phyloP scores from a whole-genome alignment of 1,284 basidiomycete species.

The Phellopilus nigrolimitatus region DNA sequence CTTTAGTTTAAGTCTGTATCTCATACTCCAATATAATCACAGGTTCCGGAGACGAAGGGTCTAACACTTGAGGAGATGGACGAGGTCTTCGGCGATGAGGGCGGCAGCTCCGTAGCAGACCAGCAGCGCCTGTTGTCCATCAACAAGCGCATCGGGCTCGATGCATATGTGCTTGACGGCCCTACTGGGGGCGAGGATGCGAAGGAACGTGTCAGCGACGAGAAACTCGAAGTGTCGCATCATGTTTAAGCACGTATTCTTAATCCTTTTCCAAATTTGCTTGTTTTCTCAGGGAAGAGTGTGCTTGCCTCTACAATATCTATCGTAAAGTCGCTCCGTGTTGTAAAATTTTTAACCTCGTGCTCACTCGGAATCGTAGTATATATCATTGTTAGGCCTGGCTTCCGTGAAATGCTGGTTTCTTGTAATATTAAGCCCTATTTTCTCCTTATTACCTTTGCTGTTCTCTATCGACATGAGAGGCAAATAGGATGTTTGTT shows the following conservation, averaged over 20 bases:
- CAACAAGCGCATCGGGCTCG: constrained; percentile 52
- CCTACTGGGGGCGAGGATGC: constrained; percentile 30
- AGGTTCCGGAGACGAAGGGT: constrained; percentile 67
- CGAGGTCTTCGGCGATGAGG: constrained; percentile 54
- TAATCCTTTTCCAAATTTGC: too few species aligned
- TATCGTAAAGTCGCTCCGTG: too few species aligned
- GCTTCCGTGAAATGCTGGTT: too few species aligned
- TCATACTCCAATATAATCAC: constrained; percentile 5
- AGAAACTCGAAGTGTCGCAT: constrained; percentile 6
- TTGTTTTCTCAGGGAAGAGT: too few species aligned
- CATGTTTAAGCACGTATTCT: background rate
- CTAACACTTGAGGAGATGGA: constrained; percentile 70
- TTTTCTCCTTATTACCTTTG: too few species aligned
- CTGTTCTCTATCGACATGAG: too few species aligned
- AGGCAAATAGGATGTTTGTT: too few species aligned
- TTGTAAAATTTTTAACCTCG: too few species aligned
- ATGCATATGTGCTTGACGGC: constrained; percentile 23
- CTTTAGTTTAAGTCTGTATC: background rate
- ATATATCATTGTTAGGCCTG: too few species aligned
- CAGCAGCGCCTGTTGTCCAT: constrained; percentile 51
- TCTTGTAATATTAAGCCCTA: too few species aligned
- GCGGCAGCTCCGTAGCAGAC: constrained; percentile 47
- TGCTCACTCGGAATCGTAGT: too few species aligned
- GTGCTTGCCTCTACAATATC: too few species aligned
- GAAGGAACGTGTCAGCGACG: background rate